phyloP scores from a whole-genome alignment of 1,284 basidiomycete species.

The Ceratobasidium sp. region DNA sequence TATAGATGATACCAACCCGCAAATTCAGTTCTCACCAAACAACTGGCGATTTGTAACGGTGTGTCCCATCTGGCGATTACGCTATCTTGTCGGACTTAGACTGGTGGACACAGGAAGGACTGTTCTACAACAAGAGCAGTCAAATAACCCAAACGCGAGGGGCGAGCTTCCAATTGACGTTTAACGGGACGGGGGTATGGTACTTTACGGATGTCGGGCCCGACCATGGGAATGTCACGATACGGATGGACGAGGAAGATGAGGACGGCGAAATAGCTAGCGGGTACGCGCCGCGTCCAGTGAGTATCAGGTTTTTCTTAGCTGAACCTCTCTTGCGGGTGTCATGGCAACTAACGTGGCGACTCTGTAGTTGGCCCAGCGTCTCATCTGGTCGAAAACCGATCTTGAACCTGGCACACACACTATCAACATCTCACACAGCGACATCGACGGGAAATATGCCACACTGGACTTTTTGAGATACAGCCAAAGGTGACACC shows the following conservation, averaged over 20 bases:
- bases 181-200: slow-evolving; percentile 32
- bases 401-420: slow-evolving; percentile 16
- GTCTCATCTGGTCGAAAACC: slow-evolving; percentile 21
- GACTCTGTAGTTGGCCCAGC: slow-evolving; percentile 18
- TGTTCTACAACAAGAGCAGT: slow-evolving; percentile 19
- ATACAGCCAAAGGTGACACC: slow-evolving; percentile 8
- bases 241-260: slow-evolving; percentile 25
- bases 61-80: neutral
- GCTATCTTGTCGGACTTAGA: neutral
- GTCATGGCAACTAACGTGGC: neutral
- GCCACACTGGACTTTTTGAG: slow-evolving; percentile 37
- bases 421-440: slow-evolving; percentile 39
- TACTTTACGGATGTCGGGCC: slow-evolving; percentile 28
- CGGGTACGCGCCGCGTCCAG: slow-evolving; percentile 21
- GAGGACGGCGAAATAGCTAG: slow-evolving; percentile 12
- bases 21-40: neutral
- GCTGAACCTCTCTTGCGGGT: neutral
- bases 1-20: slow-evolving; percentile 8
- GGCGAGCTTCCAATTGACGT: slow-evolving; percentile 23
- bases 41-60: slow-evolving; percentile 17
- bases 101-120: slow-evolving; percentile 12
- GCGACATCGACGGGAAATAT: slow-evolving; percentile 17
- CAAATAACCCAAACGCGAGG: slow-evolving; percentile 25
- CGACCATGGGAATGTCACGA: slow-evolving; percentile 19
- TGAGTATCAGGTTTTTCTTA: neutral